phyloP scores from a whole-genome alignment of 768 basidiomycete species.

The Paxillus rubicundulus region DNA sequence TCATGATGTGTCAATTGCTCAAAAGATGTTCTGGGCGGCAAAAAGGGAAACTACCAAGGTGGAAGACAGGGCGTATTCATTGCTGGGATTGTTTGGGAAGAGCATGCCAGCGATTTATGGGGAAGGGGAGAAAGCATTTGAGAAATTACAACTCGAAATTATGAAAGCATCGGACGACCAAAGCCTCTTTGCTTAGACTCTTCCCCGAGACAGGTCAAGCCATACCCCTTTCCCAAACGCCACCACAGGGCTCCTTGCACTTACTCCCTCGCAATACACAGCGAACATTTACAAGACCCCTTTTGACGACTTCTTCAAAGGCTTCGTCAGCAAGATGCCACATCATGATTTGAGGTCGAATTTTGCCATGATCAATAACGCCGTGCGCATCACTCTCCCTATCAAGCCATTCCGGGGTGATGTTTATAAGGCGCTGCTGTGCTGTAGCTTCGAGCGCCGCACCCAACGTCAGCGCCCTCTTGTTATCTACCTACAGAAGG shows the following conservation, averaged over 20 bases:
- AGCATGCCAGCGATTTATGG: slow-evolving; percentile 25
- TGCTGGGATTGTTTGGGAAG: slow-evolving; percentile 27
- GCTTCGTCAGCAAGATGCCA: slow-evolving; percentile 16
- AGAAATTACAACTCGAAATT: slow-evolving; percentile 22
- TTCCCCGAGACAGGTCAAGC: background rate
- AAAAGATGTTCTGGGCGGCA: slow-evolving; percentile 28
- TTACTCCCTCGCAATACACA: slow-evolving; percentile 20
- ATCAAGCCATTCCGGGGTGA: slow-evolving; percentile 13
- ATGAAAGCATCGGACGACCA: slow-evolving; percentile 22
- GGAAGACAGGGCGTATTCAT: slow-evolving; percentile 32
- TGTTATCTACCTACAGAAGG: slow-evolving; percentile 21
- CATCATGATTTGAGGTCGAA: slow-evolving; percentile 9
- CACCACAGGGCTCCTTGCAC: slow-evolving; percentile 23
- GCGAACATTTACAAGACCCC: slow-evolving; percentile 20
- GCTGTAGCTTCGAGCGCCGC: slow-evolving; percentile 22
- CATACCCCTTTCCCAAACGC: background rate
- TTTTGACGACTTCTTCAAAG: slow-evolving; percentile 15
- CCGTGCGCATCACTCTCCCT: slow-evolving; percentile 20
- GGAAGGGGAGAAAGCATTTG: slow-evolving; percentile 22
- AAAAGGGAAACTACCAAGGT: slow-evolving; percentile 19
- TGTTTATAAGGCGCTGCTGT: slow-evolving; percentile 22
- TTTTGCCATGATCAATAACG: slow-evolving; percentile 19
- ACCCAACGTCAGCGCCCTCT: slow-evolving; percentile 17
- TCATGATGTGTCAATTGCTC: slow-evolving; percentile 14
- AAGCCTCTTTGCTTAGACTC: slow-evolving; percentile 26